Conservation (phyloP, 768 basidiomycete genomes). For the Phylloporus sp. region DNA sequence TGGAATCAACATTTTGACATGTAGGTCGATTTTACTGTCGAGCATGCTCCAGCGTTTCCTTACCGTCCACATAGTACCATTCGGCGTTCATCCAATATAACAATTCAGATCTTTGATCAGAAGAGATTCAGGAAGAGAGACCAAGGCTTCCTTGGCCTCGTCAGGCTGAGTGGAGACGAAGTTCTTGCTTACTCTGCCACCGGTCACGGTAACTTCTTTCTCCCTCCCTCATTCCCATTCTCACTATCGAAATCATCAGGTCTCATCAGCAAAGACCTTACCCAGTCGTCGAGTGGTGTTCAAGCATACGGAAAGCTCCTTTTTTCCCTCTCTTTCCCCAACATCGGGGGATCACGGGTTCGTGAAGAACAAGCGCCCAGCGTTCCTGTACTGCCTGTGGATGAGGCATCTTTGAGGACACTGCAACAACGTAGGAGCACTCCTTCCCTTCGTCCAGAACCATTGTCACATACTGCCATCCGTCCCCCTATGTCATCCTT, state of each 20-base stretch:
- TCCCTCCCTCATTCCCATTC: background rate
- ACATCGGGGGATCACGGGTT: conserved; percentile 20
- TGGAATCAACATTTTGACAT: conserved; percentile 88
- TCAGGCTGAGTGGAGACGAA: conserved; percentile 53
- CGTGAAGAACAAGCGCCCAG: conserved; percentile 14
- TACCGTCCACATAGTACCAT: conserved; percentile 46
- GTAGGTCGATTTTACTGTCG: conserved; percentile 41
- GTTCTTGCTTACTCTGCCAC: conserved; percentile 47
- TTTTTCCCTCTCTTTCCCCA: conserved; percentile 52
- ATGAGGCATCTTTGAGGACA: conserved; percentile 7
- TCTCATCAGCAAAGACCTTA: conserved; percentile 64
- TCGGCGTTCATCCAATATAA: conserved; percentile 68
- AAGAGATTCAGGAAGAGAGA: conserved; percentile 84
- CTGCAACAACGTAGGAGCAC: conserved; percentile 21
- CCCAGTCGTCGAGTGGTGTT: conserved; percentile 21
- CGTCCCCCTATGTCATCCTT: conserved; percentile 21
- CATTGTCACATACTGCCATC: conserved; percentile 15
- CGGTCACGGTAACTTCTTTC: conserved; percentile 38
- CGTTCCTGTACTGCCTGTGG: conserved; percentile 12
- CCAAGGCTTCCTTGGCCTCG: conserved; percentile 68
- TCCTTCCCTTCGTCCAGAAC: conserved; percentile 19
- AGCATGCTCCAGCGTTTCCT: conserved; percentile 4
- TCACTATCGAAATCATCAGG: conserved; percentile 36
- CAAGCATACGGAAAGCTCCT: conserved; percentile 82
- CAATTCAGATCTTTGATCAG: conserved; percentile 89